Conservation (phyloP, 306 rosid species). For the Cucurbita moschata region DNA sequence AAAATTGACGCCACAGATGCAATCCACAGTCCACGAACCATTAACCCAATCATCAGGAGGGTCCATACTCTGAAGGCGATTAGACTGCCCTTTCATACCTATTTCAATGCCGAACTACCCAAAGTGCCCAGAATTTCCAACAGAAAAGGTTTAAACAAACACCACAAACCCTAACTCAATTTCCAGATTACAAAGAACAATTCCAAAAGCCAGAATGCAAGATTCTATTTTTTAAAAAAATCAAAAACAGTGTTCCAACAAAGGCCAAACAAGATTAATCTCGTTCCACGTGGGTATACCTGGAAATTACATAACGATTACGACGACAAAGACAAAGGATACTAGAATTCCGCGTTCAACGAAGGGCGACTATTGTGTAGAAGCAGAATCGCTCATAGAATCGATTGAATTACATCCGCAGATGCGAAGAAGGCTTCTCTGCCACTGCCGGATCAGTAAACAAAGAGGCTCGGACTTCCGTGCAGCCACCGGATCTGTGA, state of each 20-base stretch:
- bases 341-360: background rate
- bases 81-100: conserved; percentile 76
- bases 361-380: background rate
- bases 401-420: background rate
- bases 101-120: background rate
- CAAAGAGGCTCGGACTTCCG: background rate
- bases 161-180: background rate
- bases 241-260: background rate
- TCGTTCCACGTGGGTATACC: background rate
- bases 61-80: conserved; percentile 71
- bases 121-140: background rate
- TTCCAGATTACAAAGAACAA: background rate
- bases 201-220: background rate
- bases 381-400: background rate
- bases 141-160: background rate
- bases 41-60: conserved; percentile 92
- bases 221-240: background rate
- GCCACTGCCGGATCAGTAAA: background rate
- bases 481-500: background rate
- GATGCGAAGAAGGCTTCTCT: background rate
- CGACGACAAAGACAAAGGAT: background rate
- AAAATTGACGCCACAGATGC: conserved; percentile 84
- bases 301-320: background rate
- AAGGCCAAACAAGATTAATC: background rate
- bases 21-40: conserved; percentile 94